phyloP scores from a whole-genome alignment of 73 alveolate genomes.

The Durusdinium trenchii region DNA sequence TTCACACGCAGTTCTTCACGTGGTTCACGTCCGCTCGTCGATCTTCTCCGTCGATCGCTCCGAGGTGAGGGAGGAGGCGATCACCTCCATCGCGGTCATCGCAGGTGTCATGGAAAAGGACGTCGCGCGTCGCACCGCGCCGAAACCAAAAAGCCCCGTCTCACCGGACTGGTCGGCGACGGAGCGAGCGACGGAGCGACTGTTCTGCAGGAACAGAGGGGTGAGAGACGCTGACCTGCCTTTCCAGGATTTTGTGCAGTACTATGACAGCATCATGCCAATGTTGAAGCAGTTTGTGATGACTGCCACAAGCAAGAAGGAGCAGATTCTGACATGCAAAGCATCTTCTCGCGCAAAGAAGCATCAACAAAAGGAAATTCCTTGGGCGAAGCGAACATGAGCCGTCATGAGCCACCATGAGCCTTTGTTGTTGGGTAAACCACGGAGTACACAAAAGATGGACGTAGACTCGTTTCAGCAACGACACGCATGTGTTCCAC shows the following conservation, averaged over 20 bases:
- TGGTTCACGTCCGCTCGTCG: too few species aligned
- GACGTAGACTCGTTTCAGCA: background rate
- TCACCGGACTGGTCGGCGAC: too few species aligned
- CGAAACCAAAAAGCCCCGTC: too few species aligned
- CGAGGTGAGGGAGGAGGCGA: conserved; percentile 77
- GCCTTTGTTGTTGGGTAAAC: background rate
- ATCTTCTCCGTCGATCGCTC: too few species aligned
- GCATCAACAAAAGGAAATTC: too few species aligned
- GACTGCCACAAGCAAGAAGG: conserved; percentile 92
- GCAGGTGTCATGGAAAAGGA: conserved; percentile 94
- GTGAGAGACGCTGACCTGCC: too few species aligned
- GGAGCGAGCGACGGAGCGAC: too few species aligned
- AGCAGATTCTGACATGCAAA: background rate
- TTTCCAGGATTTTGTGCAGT: conserved; percentile 71
- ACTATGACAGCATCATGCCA: conserved; percentile 95
- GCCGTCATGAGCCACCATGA: background rate
- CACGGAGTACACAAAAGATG: background rate
- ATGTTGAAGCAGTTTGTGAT: conserved; percentile 67
- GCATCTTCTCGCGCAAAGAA: background rate
- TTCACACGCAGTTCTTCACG: too few species aligned
- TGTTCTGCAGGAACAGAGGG: too few species aligned
- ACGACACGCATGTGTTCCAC: background rate
- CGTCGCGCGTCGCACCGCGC: background rate
- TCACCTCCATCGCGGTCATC: conserved; percentile 94
- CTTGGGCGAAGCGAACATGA: too few species aligned